A percentile compares a stretch with the other conserved stretches of the same genome.
Conservation (phyloP, 805 yeast species). For the Pichia insulana region DNA sequence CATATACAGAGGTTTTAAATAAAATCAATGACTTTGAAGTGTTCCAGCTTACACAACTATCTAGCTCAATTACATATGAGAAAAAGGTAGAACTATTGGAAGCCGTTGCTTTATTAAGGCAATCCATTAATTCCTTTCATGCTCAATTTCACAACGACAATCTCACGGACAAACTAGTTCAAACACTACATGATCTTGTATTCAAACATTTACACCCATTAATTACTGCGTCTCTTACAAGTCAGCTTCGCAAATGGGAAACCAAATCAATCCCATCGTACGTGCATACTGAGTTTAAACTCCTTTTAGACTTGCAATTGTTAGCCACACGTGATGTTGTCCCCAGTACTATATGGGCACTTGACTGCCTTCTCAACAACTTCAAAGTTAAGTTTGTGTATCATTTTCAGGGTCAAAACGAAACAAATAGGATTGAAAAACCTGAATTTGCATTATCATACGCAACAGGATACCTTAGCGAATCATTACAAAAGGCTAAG, state of each 20-base stretch:
- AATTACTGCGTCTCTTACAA: not conserved
- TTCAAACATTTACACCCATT: too few relatives aligned
- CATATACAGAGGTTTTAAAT: not conserved
- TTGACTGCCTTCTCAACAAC: constrained; percentile 37
- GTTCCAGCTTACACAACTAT: constrained; percentile 1
- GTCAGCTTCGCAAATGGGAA: constrained; percentile 4
- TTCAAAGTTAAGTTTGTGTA: constrained; percentile 44
- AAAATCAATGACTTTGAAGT: constrained; percentile 8
- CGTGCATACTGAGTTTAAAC: constrained; percentile 1
- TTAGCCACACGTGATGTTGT: constrained; percentile 21
- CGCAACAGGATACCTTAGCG: constrained; percentile 33
- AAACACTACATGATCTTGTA: too few relatives aligned
- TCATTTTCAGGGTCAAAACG: constrained; percentile 49
- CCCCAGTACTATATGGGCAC: constrained; percentile 41
- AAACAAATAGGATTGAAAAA: constrained; percentile 55
- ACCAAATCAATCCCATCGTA: not conserved
- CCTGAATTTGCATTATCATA: constrained; percentile 66
- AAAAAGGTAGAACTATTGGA: not conserved
- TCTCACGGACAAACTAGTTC: too few relatives aligned
- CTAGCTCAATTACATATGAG: not conserved
- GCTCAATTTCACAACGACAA: too few relatives aligned
- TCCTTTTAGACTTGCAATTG: constrained; percentile 26
- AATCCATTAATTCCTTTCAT: not conserved
- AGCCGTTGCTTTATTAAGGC: not conserved
- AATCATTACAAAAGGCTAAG: constrained; percentile 23